Percentiles rank a stretch among this genome's conserved stretches.
phyloP scores from a whole-genome alignment of 345 rosid genomes.

The Citrus hindsii region DNA sequence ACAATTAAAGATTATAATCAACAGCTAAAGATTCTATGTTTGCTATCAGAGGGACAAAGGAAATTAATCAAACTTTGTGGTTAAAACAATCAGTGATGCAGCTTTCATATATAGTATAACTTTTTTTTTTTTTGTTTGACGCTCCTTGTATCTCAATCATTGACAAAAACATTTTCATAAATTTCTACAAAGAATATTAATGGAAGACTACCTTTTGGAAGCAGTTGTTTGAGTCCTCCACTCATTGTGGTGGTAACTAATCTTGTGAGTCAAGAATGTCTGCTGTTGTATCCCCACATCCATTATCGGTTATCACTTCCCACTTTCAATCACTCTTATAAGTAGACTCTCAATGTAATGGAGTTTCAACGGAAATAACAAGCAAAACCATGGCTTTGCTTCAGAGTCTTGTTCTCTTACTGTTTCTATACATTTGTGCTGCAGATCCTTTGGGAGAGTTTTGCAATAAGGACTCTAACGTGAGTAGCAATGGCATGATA shows the following conservation, averaged over 20 bases:
- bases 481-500: conserved; percentile 26
- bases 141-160: neutral
- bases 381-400: conserved; percentile 21
- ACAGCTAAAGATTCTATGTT: neutral
- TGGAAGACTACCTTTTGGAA: neutral
- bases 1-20: neutral
- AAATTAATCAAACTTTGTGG: neutral
- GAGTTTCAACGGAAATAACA: neutral
- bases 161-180: neutral
- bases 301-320: neutral
- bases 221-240: neutral
- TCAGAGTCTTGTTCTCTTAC: conserved; percentile 20
- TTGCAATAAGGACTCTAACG: conserved; percentile 37
- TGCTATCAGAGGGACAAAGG: neutral
- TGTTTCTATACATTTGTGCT: conserved; percentile 29
- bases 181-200: neutral
- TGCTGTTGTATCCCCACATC: neutral
- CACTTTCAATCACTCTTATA: neutral
- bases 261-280: conserved; percentile 9
- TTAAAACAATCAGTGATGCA: neutral
- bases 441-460: conserved; percentile 53
- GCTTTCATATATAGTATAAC: neutral
- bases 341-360: neutral
- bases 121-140: no score
- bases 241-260: neutral